A percentile compares a stretch with the other conserved stretches of the same genome.
Conservation (phyloP, 345 rosid species). For the Eucalyptus albens region DNA sequence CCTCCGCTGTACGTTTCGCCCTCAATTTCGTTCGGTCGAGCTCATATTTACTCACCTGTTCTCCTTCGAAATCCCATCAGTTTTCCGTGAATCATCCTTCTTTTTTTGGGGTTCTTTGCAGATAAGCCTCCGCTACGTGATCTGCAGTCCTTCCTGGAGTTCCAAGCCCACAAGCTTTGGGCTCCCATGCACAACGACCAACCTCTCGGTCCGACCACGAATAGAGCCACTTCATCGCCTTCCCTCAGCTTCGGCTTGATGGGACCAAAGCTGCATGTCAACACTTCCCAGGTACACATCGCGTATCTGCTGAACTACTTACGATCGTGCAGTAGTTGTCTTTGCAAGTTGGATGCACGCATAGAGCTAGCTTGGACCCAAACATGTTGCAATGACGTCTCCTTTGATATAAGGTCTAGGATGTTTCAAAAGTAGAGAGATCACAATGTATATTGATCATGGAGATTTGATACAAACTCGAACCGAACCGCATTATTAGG, state of each 20-base stretch:
- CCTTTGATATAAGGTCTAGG: not conserved
- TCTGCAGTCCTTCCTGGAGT: conserved; percentile 62
- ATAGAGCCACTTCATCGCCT: conserved; percentile 35
- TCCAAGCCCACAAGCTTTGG: conserved; percentile 71
- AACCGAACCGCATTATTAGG: not conserved
- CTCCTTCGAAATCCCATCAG: not conserved
- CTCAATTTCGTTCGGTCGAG: not conserved
- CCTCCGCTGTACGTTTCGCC: conserved; percentile 56
- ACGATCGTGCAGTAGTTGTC: not conserved
- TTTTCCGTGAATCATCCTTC: not conserved
- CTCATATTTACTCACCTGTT: not conserved
- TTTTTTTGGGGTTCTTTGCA: conserved; percentile 3
- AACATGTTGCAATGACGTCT: not conserved
- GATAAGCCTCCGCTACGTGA: conserved; percentile 83
- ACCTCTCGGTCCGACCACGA: conserved; percentile 69
- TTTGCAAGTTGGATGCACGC: not conserved
- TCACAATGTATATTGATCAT: not conserved
- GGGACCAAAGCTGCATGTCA: conserved; percentile 88
- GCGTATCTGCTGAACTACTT: not conserved
- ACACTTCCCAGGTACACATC: conserved; percentile 48
- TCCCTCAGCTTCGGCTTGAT: conserved; percentile 55
- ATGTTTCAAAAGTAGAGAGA: not conserved
- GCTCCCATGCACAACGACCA: conserved; percentile 90
- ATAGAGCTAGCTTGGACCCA: not conserved
- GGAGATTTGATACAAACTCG: not conserved